Evolutionary conservation across 2,329 filamentous ascomycete species (phyloP), one percentile per base, ranked within the genome.

Genomic region (Xylariales sp.): DNA sequence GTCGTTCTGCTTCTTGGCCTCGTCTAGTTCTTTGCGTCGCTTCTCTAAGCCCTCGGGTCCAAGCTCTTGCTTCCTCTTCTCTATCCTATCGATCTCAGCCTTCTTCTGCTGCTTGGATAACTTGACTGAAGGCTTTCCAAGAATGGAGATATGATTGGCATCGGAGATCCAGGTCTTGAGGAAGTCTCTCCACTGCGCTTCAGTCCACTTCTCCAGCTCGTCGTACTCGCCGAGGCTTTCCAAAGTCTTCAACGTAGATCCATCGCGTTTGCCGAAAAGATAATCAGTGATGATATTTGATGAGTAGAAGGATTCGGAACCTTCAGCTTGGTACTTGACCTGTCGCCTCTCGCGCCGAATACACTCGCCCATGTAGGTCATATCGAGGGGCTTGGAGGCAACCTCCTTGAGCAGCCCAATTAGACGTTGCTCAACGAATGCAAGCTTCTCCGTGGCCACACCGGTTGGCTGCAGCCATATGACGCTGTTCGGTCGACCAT

Each of bases 231-330:
- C 49, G 7, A 83, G 58, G 13, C 61, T 67, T 46, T 68, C 67
- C 24, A 90, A 61, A 17, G 82, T 72, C 32, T 66, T 72, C 40
- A 91, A 66, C 0, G 81, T 88, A 3, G 85, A 85, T 2, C 93
- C 94, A 57, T 95, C 84, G 21, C 88, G 78, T 35, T 81, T 80
- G 19, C 91, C 93, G 55, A 93, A 98, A 8, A 97, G 74, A 57
- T 94, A 95, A 56, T 97, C 90, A 12, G 83, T 85, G 52, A 97
- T 95, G 43, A 97, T 83, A 43, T 86, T 85, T 46, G 81, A 83
- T 1, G 88, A 83, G 60, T 91, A 95, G 46, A 89, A 88, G 16
- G 81, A 78, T 38, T 88, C 81, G 3, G 84, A 87, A 34, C 79
- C 82, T 61, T 98, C 93, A 0, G 88, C 86, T 29, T 84, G 78